Evolutionary conservation across 148 eudicot species (phyloP), one percentile per base, ranked within the genome.

Genomic region (Agrostemma githago): DNA sequence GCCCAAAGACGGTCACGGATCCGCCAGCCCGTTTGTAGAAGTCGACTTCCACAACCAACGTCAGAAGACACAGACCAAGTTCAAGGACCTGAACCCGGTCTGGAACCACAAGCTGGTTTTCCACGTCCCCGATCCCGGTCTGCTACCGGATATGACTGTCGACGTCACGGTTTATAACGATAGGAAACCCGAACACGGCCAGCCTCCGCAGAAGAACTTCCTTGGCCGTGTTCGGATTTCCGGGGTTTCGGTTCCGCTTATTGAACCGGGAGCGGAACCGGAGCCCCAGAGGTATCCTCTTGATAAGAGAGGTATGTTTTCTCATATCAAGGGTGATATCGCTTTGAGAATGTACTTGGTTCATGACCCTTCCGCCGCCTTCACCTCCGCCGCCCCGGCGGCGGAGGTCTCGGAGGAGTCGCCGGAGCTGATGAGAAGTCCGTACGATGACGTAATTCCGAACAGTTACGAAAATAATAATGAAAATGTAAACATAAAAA

Each of bases 1-100:
- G 97, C 99, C 99, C 3, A 95, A 95, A 83, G 99, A 95, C 70
- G 99, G 99, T 0, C 93, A 92, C 62, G 99, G 99, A 21, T 88
- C 97, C 2, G 92, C 97, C 1, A 90, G 82, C 66, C 97, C 99
- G 0, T 92, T 80, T 70, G 99, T 86, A 0, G 99, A 95, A 72
- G 94, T 95, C 0, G 86, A 86, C 21, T 87, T 90, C 44, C 80
- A 79, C 19, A 84, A 78, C 4, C 88, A 92, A 44, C 62, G 77
- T 2, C 86, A 79, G 0, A 81, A 62, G 26, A 92, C 99, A 0
- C 84, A 84, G 9, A 88, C 94, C 51, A 89, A 83, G 74, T 59
- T 66, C 65, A 87, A 77, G 76, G 96, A 95, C 82, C 90, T 95
- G 74, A 86, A 86, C 84, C 99, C 99, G 6, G 62, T 34, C 0